A percentile compares a stretch with the other conserved stretches of the same genome.
phyloP scores from a whole-genome alignment of 2,329 filamentous ascomycete genomes.

The Fusarium ambrosium region DNA sequence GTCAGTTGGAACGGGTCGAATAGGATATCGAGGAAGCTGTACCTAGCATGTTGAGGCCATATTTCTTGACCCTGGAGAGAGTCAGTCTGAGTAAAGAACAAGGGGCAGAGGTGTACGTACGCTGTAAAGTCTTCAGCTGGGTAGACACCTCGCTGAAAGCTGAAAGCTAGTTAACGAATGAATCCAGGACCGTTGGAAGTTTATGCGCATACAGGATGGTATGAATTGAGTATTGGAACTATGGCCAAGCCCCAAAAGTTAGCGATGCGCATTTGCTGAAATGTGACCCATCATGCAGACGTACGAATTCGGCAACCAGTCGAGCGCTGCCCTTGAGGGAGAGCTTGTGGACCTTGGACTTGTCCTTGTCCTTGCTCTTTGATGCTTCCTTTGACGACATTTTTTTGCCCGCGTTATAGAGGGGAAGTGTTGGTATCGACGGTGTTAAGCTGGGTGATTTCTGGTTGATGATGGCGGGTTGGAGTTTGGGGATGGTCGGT shows the following conservation, averaged over 20 bases:
- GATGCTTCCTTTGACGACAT: conserved; percentile 52
- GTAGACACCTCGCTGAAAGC: conserved; percentile 88
- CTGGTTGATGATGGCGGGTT: neutral
- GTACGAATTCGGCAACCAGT: conserved; percentile 93
- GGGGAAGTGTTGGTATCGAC: neutral
- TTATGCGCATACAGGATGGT: conserved; percentile 79
- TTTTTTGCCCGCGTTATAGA: conserved; percentile 18
- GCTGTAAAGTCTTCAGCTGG: conserved; percentile 97
- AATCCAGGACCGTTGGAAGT: no score
- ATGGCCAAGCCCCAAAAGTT: conserved; percentile 10
- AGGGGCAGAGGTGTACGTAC: conserved; percentile 62
- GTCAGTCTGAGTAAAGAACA: conserved; percentile 12
- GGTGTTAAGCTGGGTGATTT: neutral
- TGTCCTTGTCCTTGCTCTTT: conserved; percentile 67
- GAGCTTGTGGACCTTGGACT: conserved; percentile 94
- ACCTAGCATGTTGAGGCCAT: conserved; percentile 97
- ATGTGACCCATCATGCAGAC: conserved; percentile 57
- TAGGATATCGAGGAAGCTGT: conserved; percentile 40
- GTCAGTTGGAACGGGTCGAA: conserved; percentile 20
- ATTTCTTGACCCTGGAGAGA: conserved; percentile 83
- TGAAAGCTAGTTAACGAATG: conserved; percentile 51
- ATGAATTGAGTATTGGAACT: conserved; percentile 99
- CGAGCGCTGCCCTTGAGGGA: conserved; percentile 87
- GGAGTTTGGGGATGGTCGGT: conserved; percentile 15
- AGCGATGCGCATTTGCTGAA: conserved; percentile 24